phyloP scores from a whole-genome alignment of 768 basidiomycete species.

The Amanita pseudoporphyria region DNA sequence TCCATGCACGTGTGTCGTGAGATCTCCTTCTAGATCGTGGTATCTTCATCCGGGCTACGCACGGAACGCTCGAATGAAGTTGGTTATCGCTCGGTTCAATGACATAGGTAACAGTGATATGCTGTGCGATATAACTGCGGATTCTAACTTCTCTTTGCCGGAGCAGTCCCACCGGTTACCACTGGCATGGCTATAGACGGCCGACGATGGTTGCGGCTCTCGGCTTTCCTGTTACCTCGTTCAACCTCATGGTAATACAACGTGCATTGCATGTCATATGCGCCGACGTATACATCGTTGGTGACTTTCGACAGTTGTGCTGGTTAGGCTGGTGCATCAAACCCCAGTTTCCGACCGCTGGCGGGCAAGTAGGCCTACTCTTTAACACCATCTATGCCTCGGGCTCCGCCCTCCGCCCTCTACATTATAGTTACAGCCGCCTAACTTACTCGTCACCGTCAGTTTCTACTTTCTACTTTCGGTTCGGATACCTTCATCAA shows the following conservation, averaged over 20 bases:
- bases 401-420: slow-evolving; percentile 1
- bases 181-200: slow-evolving; percentile 36
- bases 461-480: not conserved
- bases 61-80: slow-evolving; percentile 52
- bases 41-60: no score
- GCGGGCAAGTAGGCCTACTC: not conserved
- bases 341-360: slow-evolving; percentile 24
- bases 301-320: slow-evolving; percentile 68
- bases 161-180: slow-evolving; percentile 37
- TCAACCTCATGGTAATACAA: slow-evolving; percentile 53
- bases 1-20: slow-evolving; percentile 26
- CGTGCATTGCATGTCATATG: slow-evolving; percentile 67
- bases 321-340: slow-evolving; percentile 66
- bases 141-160: slow-evolving; percentile 34
- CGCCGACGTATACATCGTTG: slow-evolving; percentile 70
- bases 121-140: slow-evolving; percentile 62
- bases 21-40: slow-evolving; percentile 56
- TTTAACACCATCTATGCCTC: slow-evolving; percentile 5
- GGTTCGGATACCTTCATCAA: not conserved
- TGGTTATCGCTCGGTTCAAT: slow-evolving; percentile 59
- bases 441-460: not conserved
- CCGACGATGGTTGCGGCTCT: slow-evolving; percentile 48
- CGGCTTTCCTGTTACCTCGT: slow-evolving; percentile 62
- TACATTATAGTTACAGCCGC: not conserved
- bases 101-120: slow-evolving; percentile 66